Conservation (phyloP, 768 basidiomycete genomes). For the Piloderma croceum region DNA sequence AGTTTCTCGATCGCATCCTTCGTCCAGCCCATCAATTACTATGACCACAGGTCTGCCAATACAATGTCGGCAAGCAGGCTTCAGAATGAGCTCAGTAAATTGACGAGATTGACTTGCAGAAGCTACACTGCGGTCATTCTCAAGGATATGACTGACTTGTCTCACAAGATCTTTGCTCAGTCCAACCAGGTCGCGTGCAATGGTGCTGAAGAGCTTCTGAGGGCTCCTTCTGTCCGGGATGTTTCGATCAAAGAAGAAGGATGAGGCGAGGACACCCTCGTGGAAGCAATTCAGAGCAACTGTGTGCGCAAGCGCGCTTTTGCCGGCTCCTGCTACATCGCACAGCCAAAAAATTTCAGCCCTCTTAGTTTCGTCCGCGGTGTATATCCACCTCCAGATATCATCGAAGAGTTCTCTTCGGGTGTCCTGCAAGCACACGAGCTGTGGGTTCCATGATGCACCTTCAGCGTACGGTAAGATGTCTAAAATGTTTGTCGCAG, state of each 20-base stretch:
- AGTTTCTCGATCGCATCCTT: too few relatives aligned
- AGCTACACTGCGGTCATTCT: slow-evolving; percentile 9
- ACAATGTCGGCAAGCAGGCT: slow-evolving; percentile 1
- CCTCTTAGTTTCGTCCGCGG: too few relatives aligned
- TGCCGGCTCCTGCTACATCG: slow-evolving; percentile 19
- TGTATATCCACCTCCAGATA: slow-evolving; percentile 12
- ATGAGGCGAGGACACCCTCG: slow-evolving; percentile 11
- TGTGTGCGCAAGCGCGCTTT: slow-evolving; percentile 18
- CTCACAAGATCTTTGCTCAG: slow-evolving; percentile 7
- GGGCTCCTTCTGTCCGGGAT: slow-evolving; percentile 10
- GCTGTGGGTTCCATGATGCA: slow-evolving; percentile 7
- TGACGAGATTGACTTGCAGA: slow-evolving; percentile 9
- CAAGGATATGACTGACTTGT: slow-evolving; percentile 7
- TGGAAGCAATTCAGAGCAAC: slow-evolving; percentile 13
- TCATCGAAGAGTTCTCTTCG: slow-evolving; percentile 6
- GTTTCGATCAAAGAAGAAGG: slow-evolving; percentile 18
- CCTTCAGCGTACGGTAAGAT: slow-evolving; percentile 11
- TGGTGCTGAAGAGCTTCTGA: slow-evolving; percentile 11
- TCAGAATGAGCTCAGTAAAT: slow-evolving; percentile 13
- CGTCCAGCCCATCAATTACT: slow-evolving; percentile 22
- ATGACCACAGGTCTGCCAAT: slow-evolving; percentile 6
- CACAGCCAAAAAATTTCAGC: slow-evolving; percentile 15
- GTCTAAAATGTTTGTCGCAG: too few relatives aligned
- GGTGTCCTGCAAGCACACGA: slow-evolving; percentile 8
- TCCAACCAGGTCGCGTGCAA: slow-evolving; percentile 15